A percentile compares a stretch with the other conserved stretches of the same genome.
Evolutionary conservation across 1,284 basidiomycete genomes (phyloP).

Genomic region (Malassezia cuniculi): DNA sequence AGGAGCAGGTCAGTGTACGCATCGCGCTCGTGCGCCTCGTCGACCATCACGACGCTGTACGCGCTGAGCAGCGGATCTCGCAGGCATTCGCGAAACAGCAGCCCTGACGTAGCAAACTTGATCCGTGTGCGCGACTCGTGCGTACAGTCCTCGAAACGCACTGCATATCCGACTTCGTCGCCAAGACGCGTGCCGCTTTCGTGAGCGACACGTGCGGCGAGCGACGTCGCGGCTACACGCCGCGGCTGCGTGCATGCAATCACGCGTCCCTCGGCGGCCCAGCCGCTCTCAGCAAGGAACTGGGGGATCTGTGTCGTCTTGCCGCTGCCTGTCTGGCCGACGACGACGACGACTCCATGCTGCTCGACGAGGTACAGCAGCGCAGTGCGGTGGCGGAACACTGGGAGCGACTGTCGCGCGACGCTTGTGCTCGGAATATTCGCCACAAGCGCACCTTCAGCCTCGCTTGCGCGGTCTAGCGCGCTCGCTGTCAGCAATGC

Average conservation of each 20-base stretch:
- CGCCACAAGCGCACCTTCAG: conserved; percentile 49
- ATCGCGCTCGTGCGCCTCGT: conserved; percentile 47
- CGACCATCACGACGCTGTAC: conserved; percentile 46
- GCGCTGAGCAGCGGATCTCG: conserved; percentile 28
- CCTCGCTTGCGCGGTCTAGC: conserved; percentile 65
- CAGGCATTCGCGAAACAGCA: conserved; percentile 33
- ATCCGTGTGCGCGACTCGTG: conserved; percentile 40
- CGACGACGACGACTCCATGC: conserved; percentile 66
- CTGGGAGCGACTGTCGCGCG: conserved; percentile 68
- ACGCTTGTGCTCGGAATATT: conserved; percentile 53
- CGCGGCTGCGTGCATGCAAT: conserved; percentile 46
- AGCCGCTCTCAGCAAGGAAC: conserved; percentile 70
- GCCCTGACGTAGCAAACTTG: conserved; percentile 37
- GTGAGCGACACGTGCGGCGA: conserved; percentile 45
- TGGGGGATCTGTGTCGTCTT: conserved; percentile 69
- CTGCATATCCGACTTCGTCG: conserved; percentile 58
- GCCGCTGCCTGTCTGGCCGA: conserved; percentile 32
- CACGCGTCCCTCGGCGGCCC: conserved; percentile 32
- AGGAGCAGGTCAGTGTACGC: conserved; percentile 46
- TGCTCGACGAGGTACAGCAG: conserved; percentile 72
- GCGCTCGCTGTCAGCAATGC: conserved; percentile 52
- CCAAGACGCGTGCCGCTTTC: conserved; percentile 51
- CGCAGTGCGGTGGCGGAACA: conserved; percentile 69
- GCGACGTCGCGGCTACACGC: conserved; percentile 42
- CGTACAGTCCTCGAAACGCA: conserved; percentile 46